Evolutionary conservation across 2,329 filamentous ascomycete species (phyloP).

Genomic region (Aureobasidium sp.): DNA sequence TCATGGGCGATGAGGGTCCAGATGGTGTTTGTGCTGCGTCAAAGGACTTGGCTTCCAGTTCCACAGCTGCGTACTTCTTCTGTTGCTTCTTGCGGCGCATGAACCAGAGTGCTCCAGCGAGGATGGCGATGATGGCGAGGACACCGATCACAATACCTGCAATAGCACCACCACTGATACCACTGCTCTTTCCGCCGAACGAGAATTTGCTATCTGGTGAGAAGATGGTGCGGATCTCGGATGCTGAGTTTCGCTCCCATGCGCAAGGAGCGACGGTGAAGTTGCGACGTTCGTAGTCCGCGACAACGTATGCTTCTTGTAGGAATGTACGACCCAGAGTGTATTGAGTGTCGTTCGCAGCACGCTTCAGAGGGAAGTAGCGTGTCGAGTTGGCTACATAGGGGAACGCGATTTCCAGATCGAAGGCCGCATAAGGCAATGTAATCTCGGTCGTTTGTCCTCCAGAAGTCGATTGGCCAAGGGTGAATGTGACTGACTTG

Average conservation of each 20-base stretch:
- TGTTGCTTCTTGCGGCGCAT: conserved; percentile 20
- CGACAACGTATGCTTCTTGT: conserved; percentile 32
- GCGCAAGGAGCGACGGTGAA: conserved; percentile 30
- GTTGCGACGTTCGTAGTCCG: conserved; percentile 29
- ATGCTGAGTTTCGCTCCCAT: conserved; percentile 23
- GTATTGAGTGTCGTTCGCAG: conserved; percentile 27
- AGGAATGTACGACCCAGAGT: conserved; percentile 31
- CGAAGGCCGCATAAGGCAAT: conserved; percentile 31
- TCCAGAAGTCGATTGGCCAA: conserved; percentile 19
- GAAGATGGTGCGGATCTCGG: conserved; percentile 24
- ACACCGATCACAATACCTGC: conserved; percentile 28
- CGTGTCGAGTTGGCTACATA: conserved; percentile 20
- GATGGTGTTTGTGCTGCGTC: conserved; percentile 14
- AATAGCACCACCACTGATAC: conserved; percentile 26
- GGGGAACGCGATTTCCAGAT: conserved; percentile 25
- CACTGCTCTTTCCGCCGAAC: conserved; percentile 12
- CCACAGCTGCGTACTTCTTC: conserved; percentile 21
- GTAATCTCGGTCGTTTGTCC: conserved; percentile 26
- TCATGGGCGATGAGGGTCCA: conserved; percentile 9
- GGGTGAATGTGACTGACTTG: conserved; percentile 28
- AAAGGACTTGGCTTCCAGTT: conserved; percentile 25
- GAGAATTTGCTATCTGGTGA: conserved; percentile 18
- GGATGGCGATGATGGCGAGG: conserved; percentile 23
- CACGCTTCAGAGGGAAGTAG: conserved; percentile 31
- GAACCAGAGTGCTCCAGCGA: conserved; percentile 23